Evolutionary conservation across 2,329 filamentous ascomycete species (phyloP).

Genomic region (Penicillium sclerotiorum): DNA sequence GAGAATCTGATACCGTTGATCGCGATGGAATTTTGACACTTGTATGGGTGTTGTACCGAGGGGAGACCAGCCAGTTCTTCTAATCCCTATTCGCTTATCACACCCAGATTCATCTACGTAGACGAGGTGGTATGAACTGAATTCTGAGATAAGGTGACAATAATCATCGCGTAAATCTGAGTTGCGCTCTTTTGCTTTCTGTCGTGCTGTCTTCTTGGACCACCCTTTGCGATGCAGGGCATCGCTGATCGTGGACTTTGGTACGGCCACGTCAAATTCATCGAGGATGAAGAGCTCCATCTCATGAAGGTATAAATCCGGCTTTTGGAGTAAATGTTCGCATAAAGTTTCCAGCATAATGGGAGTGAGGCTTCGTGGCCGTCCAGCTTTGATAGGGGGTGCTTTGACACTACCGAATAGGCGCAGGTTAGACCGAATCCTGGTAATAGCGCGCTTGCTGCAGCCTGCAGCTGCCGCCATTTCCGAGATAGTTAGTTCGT

Average conservation of each 20-base stretch:
- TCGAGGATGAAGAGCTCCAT: constrained; percentile 2
- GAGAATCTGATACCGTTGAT: neutral
- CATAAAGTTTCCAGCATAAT: no score
- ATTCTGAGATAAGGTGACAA: constrained; percentile 5
- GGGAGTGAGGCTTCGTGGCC: no score
- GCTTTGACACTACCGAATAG: no score
- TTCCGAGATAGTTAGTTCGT: no score
- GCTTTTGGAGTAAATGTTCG: no score
- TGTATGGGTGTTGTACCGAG: neutral
- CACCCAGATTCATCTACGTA: neutral
- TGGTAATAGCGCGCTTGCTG: no score
- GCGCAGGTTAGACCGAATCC: no score
- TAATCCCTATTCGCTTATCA: neutral
- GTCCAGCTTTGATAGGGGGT: no score
- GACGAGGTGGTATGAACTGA: neutral
- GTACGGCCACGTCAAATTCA: neutral
- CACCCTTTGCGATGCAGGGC: constrained; percentile 4
- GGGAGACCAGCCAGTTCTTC: neutral
- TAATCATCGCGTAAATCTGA: constrained; percentile 1
- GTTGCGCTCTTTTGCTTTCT: constrained; percentile 5
- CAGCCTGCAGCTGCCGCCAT: no score
- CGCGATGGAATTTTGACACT: neutral
- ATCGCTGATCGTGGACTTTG: constrained; percentile 8
- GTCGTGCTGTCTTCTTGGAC: constrained; percentile 7
- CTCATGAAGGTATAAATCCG: neutral